Evolutionary conservation across 192 early-diverging fungal genomes (phyloP).

Genomic region (Mortierella claussenii): DNA sequence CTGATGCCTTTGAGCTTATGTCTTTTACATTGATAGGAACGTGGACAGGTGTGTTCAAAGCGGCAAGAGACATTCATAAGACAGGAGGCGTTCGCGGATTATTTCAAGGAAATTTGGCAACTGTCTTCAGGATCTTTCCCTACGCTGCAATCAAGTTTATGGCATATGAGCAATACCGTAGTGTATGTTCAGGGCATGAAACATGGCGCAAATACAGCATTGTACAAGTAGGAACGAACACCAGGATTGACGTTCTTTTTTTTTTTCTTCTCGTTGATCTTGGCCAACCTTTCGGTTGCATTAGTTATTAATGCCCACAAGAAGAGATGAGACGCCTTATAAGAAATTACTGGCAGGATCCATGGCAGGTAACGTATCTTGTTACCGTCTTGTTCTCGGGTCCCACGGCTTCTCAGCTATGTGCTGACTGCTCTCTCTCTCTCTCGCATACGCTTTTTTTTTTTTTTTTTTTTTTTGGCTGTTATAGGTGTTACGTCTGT

Average conservation of each 20-base stretch:
- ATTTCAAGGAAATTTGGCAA: constrained; percentile 96
- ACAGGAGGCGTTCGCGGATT: constrained; percentile 81
- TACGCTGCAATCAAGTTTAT: constrained; percentile 98
- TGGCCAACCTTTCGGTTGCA: too few species aligned
- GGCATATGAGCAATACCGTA: constrained; percentile 90
- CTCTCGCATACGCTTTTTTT: background rate
- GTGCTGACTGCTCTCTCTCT: too few species aligned
- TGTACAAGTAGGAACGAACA: background rate
- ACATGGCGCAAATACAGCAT: too few species aligned
- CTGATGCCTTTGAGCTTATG: background rate
- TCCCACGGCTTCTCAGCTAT: too few species aligned
- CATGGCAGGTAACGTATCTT: constrained; percentile 25
- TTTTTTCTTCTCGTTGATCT: constrained; percentile 1
- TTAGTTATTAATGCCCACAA: constrained; percentile 33
- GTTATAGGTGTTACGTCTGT: constrained; percentile 85
- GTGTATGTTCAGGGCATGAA: constrained; percentile 58
- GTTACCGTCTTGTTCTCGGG: too few species aligned
- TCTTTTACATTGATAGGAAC: constrained; percentile 60
- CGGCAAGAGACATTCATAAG: constrained; percentile 77
- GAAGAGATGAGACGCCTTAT: constrained; percentile 69
- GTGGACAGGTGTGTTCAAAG: constrained; percentile 84
- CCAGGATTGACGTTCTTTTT: background rate
- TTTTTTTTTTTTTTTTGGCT: background rate
- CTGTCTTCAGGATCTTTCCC: constrained; percentile 94
- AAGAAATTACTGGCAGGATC: constrained; percentile 89